Conservation (phyloP, 176 grass and related monocot genomes). For the Oryza meyeriana region DNA sequence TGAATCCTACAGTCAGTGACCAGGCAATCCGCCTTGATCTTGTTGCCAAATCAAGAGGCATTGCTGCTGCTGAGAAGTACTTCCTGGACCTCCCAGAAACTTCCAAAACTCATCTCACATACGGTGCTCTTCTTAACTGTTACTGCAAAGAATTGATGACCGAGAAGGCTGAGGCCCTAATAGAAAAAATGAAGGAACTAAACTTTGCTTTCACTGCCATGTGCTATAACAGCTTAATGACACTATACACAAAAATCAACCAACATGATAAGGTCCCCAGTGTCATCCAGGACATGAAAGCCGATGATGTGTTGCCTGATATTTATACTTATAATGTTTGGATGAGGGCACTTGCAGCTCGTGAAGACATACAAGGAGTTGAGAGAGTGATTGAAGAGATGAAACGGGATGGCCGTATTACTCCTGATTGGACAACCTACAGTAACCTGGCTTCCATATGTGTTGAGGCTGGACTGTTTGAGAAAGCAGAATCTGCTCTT, state of each 20-base stretch:
- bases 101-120: constrained; percentile 88
- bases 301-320: constrained; percentile 73
- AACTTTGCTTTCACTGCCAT: constrained; percentile 79
- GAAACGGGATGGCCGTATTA: constrained; percentile 83
- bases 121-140: constrained; percentile 86
- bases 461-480: constrained; percentile 59
- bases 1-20: constrained; percentile 83
- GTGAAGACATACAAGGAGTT: constrained; percentile 66
- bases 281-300: constrained; percentile 90
- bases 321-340: constrained; percentile 90
- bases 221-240: constrained; percentile 96
- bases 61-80: constrained; percentile 84
- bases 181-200: constrained; percentile 89
- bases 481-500: constrained; percentile 81
- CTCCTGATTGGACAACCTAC: constrained; percentile 96
- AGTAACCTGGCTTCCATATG: constrained; percentile 97
- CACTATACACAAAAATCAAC: constrained; percentile 69
- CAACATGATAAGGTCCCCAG: constrained; percentile 61
- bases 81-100: constrained; percentile 88
- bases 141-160: constrained; percentile 79
- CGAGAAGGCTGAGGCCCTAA: constrained; percentile 68
- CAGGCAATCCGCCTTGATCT: constrained; percentile 88
- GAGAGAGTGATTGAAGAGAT: constrained; percentile 96
- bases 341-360: constrained; percentile 79
- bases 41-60: constrained; percentile 72